phyloP scores from a whole-genome alignment of 768 basidiomycete genomes.

The Albatrellus ellisii region DNA sequence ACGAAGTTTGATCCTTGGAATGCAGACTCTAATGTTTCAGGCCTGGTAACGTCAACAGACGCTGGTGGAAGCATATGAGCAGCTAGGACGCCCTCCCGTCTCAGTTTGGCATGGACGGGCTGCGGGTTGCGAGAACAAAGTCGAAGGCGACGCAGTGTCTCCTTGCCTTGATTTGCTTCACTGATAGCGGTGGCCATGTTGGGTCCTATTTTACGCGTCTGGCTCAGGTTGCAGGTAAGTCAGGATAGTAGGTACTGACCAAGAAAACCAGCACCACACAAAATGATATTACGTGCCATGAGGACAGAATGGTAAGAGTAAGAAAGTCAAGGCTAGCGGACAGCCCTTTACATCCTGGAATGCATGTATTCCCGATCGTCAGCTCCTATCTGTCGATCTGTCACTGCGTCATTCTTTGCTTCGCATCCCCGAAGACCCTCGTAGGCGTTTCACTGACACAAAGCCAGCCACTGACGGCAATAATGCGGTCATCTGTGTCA shows the following conservation, averaged over 20 bases:
- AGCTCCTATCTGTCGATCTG: no score
- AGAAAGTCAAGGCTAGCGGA: no score
- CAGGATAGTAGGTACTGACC: slow-evolving; percentile 25
- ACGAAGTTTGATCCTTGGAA: slow-evolving; percentile 44
- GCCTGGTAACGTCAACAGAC: slow-evolving; percentile 42
- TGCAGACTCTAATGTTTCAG: slow-evolving; percentile 30
- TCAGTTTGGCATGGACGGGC: slow-evolving; percentile 23
- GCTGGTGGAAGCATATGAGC: slow-evolving; percentile 26
- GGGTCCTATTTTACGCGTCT: slow-evolving; percentile 27
- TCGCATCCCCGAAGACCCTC: no score
- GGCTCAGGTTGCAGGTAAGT: neutral
- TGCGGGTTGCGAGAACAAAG: slow-evolving; percentile 48
- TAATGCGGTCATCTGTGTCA: no score
- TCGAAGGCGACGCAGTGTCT: slow-evolving; percentile 32
- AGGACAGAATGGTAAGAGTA: neutral
- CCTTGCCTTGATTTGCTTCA: slow-evolving; percentile 14
- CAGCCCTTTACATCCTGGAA: no score
- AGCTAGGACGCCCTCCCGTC: no score
- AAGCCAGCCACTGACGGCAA: no score
- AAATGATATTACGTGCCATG: slow-evolving; percentile 21
- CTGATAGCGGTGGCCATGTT: slow-evolving; percentile 46
- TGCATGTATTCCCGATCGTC: no score
- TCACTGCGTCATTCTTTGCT: no score
- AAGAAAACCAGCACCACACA: slow-evolving; percentile 39
- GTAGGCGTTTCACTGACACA: no score